Base-by-base conservation (phyloP, 1,139 yeast species). In the Pneumocystis jirovecii region DNA sequence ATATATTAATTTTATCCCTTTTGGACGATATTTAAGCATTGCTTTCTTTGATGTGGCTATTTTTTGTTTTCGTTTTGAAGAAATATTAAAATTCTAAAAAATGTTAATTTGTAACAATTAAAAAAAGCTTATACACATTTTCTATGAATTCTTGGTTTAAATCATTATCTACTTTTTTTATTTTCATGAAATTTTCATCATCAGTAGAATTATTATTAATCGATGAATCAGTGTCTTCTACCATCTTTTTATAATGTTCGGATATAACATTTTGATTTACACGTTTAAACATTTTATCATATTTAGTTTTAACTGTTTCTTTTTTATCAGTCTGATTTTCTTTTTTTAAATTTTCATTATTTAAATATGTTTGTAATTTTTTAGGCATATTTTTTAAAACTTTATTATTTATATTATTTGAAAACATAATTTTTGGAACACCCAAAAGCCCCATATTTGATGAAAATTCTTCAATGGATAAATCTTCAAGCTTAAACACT, bases 281-380 rank as follows among this genome's bases (percentile, higher is more conserved):
- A 74, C 99, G 83, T 73, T 89, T 96, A 77, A 95, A 95, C 96
- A 93, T 91, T 70, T 95, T 83, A 75, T 95, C 98, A 73, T 89
- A 89, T 74, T 88, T 93, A 12, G 97, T 93, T 72, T 91, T 83
- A 1, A 84, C 85, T 70, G 80, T 79, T 45, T 77, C 74, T 21
- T 72, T 71, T 56, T 76, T 74, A 35, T 68, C 68, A 1, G 66
- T 61, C 19, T 42, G 56, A n/a, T 65, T 71, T 6, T 62, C 62
- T n/a, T 60, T 21, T 4, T 37, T 15, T 21, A 29, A 2, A 29
- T 40, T 60, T 10, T 70, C 66, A 3, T 69, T 71, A 3, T 61
- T 68, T 12, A 64, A 69, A 17, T 68, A 68, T 17, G 72, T 73
- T 17, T 74, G 75, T 21, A 64, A 37, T 2, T 75, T 78, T 3